Percentiles rank a stretch among this genome's conserved stretches.
Evolutionary conservation across 768 basidiomycete genomes (phyloP).

Genomic region (Lactarius pseudohatsudake): DNA sequence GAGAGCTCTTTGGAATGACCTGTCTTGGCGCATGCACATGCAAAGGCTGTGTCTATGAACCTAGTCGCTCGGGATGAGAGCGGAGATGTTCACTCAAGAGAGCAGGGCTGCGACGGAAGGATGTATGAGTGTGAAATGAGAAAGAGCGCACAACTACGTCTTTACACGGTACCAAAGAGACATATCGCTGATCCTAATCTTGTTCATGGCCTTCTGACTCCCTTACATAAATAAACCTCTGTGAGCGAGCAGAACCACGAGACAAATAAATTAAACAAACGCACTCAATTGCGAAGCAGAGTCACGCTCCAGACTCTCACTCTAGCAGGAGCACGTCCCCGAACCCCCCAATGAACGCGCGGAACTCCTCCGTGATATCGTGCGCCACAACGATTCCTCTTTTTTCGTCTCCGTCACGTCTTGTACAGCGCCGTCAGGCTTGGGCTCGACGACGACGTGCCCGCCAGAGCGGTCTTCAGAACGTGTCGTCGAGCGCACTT

Average conservation of each 20-base stretch:
- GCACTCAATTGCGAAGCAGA: no score
- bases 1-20: slow-evolving; percentile 62
- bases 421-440: slow-evolving; percentile 57
- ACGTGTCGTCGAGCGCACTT: slow-evolving; percentile 69
- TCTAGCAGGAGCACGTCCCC: slow-evolving; percentile 32
- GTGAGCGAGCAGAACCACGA: no score
- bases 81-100: slow-evolving; percentile 45
- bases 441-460: slow-evolving; percentile 63
- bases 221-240: no score
- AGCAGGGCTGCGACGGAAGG: slow-evolving; percentile 59
- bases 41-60: slow-evolving; percentile 77
- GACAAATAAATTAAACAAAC: no score
- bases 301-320: no score
- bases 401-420: slow-evolving; percentile 66
- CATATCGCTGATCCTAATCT: no score
- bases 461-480: slow-evolving; percentile 77
- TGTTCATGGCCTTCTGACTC: no score
- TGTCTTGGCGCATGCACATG: slow-evolving; percentile 91
- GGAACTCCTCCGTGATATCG: slow-evolving; percentile 81
- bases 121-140: no score
- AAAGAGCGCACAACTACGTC: no score
- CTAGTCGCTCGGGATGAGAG: slow-evolving; percentile 71
- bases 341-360: slow-evolving; percentile 85
- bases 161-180: no score
- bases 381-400: slow-evolving; percentile 77